A percentile compares a stretch with the other conserved stretches of the same genome.
phyloP scores from a whole-genome alignment of 305 asterid genomes.

The Fraxinus dipetala region DNA sequence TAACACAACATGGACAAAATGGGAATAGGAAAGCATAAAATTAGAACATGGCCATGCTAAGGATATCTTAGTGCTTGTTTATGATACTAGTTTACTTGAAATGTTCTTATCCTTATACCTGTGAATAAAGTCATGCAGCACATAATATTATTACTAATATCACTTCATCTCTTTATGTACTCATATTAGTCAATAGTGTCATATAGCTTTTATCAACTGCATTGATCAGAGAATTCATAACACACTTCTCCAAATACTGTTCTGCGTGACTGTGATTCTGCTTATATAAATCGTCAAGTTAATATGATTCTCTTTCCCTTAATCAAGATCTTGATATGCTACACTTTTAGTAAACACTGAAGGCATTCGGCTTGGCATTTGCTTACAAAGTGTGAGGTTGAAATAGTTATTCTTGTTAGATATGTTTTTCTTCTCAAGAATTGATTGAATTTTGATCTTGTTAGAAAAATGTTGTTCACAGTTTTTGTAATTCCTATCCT shows the following conservation, averaged over 20 bases:
- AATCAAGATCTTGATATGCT: conserved; percentile 1
- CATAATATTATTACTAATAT: background rate
- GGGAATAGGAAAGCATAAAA: background rate
- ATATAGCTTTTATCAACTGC: background rate
- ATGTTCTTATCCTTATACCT: background rate
- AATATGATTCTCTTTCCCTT: background rate
- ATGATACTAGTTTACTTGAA: background rate
- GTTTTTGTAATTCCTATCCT: background rate
- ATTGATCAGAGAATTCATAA: background rate
- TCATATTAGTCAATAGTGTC: background rate
- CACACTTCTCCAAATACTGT: background rate
- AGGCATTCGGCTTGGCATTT: background rate
- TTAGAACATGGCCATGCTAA: background rate
- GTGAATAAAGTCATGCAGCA: background rate
- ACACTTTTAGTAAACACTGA: background rate
- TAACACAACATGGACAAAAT: background rate
- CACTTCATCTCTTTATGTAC: background rate
- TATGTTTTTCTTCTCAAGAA: background rate
- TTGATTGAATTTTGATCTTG: background rate
- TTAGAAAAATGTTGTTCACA: background rate
- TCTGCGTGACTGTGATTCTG: background rate
- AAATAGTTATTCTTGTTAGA: background rate
- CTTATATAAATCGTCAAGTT: background rate
- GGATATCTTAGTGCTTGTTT: background rate
- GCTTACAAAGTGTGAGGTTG: background rate